Percentiles rank a stretch among this genome's conserved stretches.
These are phyloP conservation scores for Novymonas esmeraldas DNA, from an alignment of 208 protist genomes.

Conservation along the genomic window DNA sequence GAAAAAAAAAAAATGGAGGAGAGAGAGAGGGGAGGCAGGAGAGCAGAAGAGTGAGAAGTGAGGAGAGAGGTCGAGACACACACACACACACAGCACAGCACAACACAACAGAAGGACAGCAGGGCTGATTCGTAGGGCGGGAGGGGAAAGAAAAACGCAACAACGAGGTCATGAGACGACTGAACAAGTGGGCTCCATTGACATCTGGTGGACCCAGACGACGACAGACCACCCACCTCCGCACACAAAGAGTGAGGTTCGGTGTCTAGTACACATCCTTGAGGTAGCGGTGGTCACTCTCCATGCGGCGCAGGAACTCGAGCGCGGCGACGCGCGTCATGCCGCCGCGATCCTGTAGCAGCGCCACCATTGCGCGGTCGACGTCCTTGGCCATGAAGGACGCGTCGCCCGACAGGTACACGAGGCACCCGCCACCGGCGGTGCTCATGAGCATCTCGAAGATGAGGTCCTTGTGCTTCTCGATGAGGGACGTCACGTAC, in stretches of 20 bases:
- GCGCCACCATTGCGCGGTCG: constrained; percentile 68
- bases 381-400: constrained; percentile 93
- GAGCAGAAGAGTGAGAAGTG: no score
- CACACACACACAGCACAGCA: no score
- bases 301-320: constrained; percentile 77
- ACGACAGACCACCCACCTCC: not conserved
- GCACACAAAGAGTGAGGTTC: not conserved
- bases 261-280: constrained; percentile 92
- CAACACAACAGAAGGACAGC: no score
- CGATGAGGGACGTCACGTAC: constrained; percentile 90
- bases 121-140: no score
- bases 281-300: constrained; percentile 75
- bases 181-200: no score
- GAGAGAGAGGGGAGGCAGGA: not conserved
- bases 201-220: no score
- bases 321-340: constrained; percentile 66
- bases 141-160: no score
- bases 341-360: constrained; percentile 66
- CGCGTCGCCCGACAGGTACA: constrained; percentile 94
- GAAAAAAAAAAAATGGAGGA: no score
- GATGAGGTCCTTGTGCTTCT: constrained; percentile 68
- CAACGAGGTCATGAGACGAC: no score
- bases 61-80: no score
- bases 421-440: constrained; percentile 38
- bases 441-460: constrained; percentile 48